Evolutionary conservation across 106 monocot species (phyloP).

Genomic region (Triglochin maritima): DNA sequence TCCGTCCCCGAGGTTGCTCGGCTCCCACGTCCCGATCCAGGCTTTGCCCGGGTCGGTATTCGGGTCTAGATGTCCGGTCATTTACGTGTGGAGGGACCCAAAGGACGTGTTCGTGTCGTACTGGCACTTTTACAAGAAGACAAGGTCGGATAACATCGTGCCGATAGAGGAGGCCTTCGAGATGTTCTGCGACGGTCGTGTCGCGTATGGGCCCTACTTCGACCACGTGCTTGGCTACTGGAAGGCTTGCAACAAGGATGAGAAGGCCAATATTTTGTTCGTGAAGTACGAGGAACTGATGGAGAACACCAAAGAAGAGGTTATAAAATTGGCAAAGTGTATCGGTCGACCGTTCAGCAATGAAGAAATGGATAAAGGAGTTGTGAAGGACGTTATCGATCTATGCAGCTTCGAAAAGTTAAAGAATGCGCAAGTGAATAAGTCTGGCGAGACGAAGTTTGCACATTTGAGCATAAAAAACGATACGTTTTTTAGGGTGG

Average conservation of each 20-base stretch:
- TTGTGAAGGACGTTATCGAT: constrained; percentile 6
- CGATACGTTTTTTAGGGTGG: too few relatives aligned
- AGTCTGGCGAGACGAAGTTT: too few relatives aligned
- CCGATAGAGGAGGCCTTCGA: background rate
- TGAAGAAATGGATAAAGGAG: constrained; percentile 7
- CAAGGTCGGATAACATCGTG: too few relatives aligned
- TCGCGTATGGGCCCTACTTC: constrained; percentile 2
- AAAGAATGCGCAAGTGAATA: too few relatives aligned
- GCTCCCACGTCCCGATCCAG: constrained; percentile 11
- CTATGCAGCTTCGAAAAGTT: constrained; percentile 12
- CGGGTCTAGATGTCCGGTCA: constrained; percentile 1
- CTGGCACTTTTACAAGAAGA: too few relatives aligned
- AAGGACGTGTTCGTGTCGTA: constrained; percentile 13
- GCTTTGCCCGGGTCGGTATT: constrained; percentile 8
- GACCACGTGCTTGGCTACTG: constrained; percentile 14
- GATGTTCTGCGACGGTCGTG: background rate
- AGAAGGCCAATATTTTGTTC: constrained; percentile 4
- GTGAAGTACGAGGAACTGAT: constrained; percentile 20
- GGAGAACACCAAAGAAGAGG: background rate
- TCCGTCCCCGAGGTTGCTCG: constrained; percentile 7
- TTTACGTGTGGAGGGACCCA: constrained; percentile 15
- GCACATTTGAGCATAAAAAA: too few relatives aligned
- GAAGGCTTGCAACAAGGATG: background rate
- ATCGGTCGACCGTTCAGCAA: constrained; percentile 6
- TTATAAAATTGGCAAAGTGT: constrained; percentile 14